phyloP scores from a whole-genome alignment of 1,284 basidiomycete genomes.

The Wolfiporia cocos region DNA sequence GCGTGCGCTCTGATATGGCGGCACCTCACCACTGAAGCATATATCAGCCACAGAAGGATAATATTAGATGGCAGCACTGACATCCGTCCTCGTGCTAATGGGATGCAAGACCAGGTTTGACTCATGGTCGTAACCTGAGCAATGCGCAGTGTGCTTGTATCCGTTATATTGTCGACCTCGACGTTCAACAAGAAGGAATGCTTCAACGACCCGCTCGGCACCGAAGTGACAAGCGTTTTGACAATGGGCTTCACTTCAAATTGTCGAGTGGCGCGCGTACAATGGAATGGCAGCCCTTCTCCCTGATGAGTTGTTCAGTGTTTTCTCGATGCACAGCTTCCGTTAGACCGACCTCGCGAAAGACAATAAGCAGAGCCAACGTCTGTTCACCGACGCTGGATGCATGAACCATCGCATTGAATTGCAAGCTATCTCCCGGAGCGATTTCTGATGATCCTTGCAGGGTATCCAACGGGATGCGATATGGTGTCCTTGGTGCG shows the following conservation, averaged over 20 bases:
- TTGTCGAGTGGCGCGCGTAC: conserved; percentile 44
- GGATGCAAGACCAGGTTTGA: conserved; percentile 51
- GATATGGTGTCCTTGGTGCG: conserved; percentile 37
- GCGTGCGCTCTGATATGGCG: conserved; percentile 44
- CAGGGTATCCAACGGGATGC: conserved; percentile 34
- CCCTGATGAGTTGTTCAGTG: too few species aligned
- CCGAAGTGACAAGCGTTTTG: conserved; percentile 39
- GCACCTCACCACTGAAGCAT: conserved; percentile 34
- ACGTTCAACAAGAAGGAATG: conserved; percentile 51
- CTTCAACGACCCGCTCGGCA: conserved; percentile 43
- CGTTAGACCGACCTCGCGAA: conserved; percentile 57
- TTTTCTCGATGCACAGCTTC: too few species aligned
- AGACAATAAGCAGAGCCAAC: conserved; percentile 58
- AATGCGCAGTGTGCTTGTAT: conserved; percentile 38
- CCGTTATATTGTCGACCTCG: conserved; percentile 47
- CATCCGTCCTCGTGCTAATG: conserved; percentile 31
- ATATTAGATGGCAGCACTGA: conserved; percentile 26
- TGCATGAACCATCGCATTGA: conserved; percentile 50
- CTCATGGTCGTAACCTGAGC: conserved; percentile 58
- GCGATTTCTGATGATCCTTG: conserved; percentile 31
- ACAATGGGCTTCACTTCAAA: conserved; percentile 57
- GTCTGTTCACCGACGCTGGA: conserved; percentile 40
- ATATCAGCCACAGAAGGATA: background rate
- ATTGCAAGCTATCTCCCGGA: conserved; percentile 40
- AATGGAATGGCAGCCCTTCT: conserved; percentile 44